phyloP scores from a whole-genome alignment of 352 stramenopile genomes.

The Phytophthora cryptogea region DNA sequence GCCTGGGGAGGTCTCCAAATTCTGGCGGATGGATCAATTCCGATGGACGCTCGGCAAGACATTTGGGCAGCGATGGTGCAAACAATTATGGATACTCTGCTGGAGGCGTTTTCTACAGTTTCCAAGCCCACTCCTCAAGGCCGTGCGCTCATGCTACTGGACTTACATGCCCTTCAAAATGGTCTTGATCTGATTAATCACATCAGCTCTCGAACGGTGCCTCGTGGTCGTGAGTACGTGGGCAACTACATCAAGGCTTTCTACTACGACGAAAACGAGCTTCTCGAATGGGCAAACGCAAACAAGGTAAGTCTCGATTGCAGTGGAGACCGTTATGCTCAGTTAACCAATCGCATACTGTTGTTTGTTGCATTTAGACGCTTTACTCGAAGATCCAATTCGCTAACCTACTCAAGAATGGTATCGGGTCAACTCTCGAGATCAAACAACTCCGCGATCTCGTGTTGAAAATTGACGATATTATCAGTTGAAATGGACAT shows the following conservation, averaged over 20 bases:
- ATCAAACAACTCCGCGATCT: conserved; percentile 62
- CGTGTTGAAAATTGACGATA: conserved; percentile 64
- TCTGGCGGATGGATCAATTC: conserved; percentile 65
- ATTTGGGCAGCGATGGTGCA: conserved; percentile 87
- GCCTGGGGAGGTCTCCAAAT: conserved; percentile 77
- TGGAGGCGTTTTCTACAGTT: conserved; percentile 92
- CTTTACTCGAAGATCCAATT: conserved; percentile 65
- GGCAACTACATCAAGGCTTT: conserved; percentile 91
- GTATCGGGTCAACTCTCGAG: conserved; percentile 57
- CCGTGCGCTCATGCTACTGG: conserved; percentile 96
- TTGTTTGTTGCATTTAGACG: conserved; percentile 33
- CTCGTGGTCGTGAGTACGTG: conserved; percentile 66
- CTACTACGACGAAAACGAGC: conserved; percentile 84
- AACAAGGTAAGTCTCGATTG: conserved; percentile 57
- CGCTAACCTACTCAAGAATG: conserved; percentile 70
- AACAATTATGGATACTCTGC: conserved; percentile 86
- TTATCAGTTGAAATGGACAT: conserved; percentile 39
- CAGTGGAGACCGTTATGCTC: background rate
- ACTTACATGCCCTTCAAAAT: conserved; percentile 91
- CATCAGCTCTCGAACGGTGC: conserved; percentile 52
- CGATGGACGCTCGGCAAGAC: conserved; percentile 66
- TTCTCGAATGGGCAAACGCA: conserved; percentile 80
- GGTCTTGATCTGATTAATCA: conserved; percentile 85
- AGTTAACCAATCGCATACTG: conserved; percentile 1
- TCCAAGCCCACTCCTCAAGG: conserved; percentile 93